A percentile compares a stretch with the other conserved stretches of the same genome.
Evolutionary conservation across 192 early-diverging fungal species (phyloP).

Genomic region (Entrophospora sp.): DNA sequence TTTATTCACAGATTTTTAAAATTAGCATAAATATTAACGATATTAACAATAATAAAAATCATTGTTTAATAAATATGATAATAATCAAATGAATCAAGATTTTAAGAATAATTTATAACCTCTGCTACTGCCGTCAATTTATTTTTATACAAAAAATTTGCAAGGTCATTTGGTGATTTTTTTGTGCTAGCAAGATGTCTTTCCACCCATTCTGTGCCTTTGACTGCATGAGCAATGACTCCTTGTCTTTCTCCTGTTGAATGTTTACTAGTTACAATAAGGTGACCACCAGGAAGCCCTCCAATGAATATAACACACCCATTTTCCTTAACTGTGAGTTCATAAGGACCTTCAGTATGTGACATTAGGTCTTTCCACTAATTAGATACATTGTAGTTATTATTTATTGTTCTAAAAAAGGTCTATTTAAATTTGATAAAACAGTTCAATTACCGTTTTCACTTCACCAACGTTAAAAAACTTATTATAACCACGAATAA

Average conservation of each 20-base stretch:
- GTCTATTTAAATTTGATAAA: background rate
- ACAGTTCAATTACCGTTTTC: conserved; percentile 38
- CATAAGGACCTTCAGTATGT: conserved; percentile 75
- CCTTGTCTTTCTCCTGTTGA: conserved; percentile 31
- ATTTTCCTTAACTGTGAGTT: conserved; percentile 93
- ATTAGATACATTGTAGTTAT: conserved; percentile 7
- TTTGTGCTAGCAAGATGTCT: conserved; percentile 50
- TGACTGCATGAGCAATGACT: conserved; percentile 44
- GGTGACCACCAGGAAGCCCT: conserved; percentile 35
- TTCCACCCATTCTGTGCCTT: conserved; percentile 64
- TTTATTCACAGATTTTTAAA: too few species aligned
- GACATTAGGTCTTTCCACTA: conserved; percentile 47
- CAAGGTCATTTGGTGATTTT: conserved; percentile 58
- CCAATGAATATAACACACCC: conserved; percentile 90
- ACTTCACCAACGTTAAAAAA: conserved; percentile 85
- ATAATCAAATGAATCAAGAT: too few species aligned
- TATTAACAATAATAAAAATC: background rate
- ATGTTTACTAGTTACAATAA: conserved; percentile 90
- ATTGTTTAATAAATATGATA: background rate
- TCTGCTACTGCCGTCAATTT: conserved; percentile 81
- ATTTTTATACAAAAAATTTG: conserved; percentile 57
- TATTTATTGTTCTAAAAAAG: too few species aligned
- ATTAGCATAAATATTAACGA: background rate
- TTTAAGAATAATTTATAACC: conserved; percentile 30
- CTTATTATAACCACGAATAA: conserved; percentile 92